Conservation (phyloP, 257 asterid species). For the Nicotiana knightiana region DNA sequence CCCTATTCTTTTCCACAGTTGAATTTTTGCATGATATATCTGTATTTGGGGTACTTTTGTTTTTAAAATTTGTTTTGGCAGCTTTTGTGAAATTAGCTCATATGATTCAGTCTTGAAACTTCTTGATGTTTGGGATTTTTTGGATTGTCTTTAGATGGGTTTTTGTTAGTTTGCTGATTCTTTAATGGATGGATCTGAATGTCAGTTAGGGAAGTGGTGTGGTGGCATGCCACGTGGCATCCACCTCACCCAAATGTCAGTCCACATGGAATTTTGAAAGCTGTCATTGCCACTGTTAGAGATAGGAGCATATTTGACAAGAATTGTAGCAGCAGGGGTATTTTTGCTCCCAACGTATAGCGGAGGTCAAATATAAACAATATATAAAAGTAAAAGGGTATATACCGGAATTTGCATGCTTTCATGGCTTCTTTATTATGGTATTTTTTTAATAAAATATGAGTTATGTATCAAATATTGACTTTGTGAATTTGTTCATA, state of each 20-base stretch:
- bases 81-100: neutral
- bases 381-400: too few relatives aligned
- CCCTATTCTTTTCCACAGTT: conserved; percentile 39
- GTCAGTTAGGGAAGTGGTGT: neutral
- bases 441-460: too few relatives aligned
- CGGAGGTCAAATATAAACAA: too few relatives aligned
- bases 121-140: neutral
- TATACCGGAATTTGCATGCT: too few relatives aligned
- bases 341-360: too few relatives aligned
- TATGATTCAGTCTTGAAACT: neutral
- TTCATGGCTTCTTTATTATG: too few relatives aligned
- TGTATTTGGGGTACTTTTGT: conserved; percentile 58
- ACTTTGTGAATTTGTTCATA: neutral
- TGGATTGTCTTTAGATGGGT: neutral
- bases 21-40: conserved; percentile 85
- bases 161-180: neutral
- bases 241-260: too few relatives aligned
- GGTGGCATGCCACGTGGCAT: too few relatives aligned
- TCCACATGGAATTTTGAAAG: too few relatives aligned
- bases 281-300: too few relatives aligned
- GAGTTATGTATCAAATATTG: neutral
- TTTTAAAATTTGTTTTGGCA: neutral
- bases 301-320: too few relatives aligned
- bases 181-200: neutral
- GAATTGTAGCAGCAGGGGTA: too few relatives aligned